These are phyloP conservation scores for Mycena capillaripes DNA, from an alignment of 768 basidiomycete species.

Conservation along the genomic window DNA sequence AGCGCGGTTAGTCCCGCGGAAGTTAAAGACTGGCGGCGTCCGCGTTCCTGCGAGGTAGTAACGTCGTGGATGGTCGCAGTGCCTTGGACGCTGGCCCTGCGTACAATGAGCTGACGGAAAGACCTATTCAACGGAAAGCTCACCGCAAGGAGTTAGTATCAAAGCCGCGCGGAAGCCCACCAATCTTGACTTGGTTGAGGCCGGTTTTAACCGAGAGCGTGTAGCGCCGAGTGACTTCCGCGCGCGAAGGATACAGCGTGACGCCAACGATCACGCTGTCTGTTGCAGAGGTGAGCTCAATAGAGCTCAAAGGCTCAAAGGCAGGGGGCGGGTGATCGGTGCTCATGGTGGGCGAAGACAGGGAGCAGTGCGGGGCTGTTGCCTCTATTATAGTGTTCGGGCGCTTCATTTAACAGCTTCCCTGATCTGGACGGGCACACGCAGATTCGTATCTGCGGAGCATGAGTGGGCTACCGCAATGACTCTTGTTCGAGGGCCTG, in stretches of 20 bases:
- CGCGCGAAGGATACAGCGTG: neutral
- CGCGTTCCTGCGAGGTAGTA: neutral
- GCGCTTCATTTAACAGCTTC: neutral
- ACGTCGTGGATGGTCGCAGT: conserved; percentile 3
- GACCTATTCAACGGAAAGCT: neutral
- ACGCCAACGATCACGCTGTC: neutral
- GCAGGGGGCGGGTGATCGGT: neutral
- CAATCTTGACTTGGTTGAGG: neutral
- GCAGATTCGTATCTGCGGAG: neutral
- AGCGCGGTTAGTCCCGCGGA: neutral
- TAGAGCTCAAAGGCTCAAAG: neutral
- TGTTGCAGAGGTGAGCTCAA: neutral
- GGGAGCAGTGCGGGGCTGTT: neutral
- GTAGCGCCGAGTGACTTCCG: neutral
- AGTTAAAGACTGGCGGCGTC: neutral
- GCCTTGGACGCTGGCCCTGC: neutral
- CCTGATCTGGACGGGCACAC: neutral
- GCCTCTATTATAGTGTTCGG: neutral
- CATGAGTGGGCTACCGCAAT: too few species aligned
- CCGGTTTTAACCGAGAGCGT: neutral
- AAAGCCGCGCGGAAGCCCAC: neutral
- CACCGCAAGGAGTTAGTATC: neutral
- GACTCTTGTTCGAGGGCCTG: too few species aligned
- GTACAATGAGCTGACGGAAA: neutral
- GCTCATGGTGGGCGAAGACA: neutral